These are phyloP conservation scores for Achlya hypogyna DNA, from an alignment of 352 stramenopile genomes.

Conservation along the genomic window DNA sequence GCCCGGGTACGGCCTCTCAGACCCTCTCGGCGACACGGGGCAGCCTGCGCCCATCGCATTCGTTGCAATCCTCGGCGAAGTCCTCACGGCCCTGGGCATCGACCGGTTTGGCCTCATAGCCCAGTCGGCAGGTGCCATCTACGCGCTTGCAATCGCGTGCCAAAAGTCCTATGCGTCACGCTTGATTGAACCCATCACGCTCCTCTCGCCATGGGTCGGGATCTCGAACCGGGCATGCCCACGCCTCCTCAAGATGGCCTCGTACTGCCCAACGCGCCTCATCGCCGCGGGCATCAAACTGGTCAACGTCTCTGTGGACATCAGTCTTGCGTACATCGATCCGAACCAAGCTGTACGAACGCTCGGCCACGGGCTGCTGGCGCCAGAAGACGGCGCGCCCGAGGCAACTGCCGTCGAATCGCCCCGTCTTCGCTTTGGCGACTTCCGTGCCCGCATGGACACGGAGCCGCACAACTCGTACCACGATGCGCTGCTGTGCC, in stretches of 20 bases:
- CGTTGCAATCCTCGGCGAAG: constrained; percentile 14
- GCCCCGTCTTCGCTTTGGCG: background rate
- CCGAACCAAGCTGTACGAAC: background rate
- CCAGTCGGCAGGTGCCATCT: constrained; percentile 17
- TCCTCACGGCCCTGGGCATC: constrained; percentile 6
- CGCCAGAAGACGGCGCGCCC: background rate
- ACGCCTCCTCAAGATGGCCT: constrained; percentile 7
- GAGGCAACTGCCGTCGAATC: background rate
- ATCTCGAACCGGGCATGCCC: constrained; percentile 1
- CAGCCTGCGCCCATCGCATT: constrained; percentile 10
- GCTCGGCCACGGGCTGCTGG: background rate
- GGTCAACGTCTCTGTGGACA: constrained; percentile 9
- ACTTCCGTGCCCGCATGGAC: constrained; percentile 8
- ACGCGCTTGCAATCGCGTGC: constrained; percentile 11
- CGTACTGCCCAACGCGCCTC: constrained; percentile 14
- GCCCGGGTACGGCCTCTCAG: constrained; percentile 14
- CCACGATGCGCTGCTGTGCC: constrained; percentile 16
- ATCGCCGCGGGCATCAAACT: constrained; percentile 16
- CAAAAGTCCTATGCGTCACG: background rate
- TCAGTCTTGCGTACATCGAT: background rate
- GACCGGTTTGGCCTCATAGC: constrained; percentile 15
- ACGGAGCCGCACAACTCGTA: constrained; percentile 13
- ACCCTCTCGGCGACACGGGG: background rate
- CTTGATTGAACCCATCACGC: constrained; percentile 6
- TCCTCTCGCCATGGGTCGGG: constrained; percentile 16